Evolutionary conservation across 2,329 filamentous ascomycete species (phyloP).

Genomic region (Aspergillus neotritici): DNA sequence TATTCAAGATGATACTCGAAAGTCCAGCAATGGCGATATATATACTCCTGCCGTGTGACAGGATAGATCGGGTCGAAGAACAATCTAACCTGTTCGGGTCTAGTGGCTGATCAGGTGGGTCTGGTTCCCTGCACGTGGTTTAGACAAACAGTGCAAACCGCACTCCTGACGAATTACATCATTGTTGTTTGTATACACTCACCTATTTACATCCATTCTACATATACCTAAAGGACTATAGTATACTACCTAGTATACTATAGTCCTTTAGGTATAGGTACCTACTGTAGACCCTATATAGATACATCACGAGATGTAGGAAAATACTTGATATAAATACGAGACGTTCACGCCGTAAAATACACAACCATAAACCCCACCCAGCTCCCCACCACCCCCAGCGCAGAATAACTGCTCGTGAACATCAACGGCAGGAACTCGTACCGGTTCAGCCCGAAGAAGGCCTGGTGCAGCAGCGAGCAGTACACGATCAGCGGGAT

Average conservation of each 20-base stretch:
- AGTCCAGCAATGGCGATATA: no score
- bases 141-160: constrained; percentile 14
- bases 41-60: no score
- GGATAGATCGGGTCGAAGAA: no score
- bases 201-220: no score
- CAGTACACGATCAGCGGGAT: constrained; percentile 87
- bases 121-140: constrained; percentile 14
- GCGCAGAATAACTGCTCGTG: constrained; percentile 85
- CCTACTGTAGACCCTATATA: neutral
- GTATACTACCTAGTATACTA: no score
- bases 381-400: constrained; percentile 96
- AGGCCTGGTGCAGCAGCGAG: constrained; percentile 72
- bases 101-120: constrained; percentile 16
- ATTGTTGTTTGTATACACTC: neutral
- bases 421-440: constrained; percentile 97
- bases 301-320: neutral
- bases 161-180: constrained; percentile 11
- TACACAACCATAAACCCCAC: constrained; percentile 90
- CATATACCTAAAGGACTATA: no score
- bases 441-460: constrained; percentile 67
- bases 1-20: no score
- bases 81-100: constrained; percentile 6
- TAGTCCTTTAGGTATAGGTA: no score
- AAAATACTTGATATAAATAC: neutral
- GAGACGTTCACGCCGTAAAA: constrained; percentile 49